Base-by-base conservation (phyloP, 2,329 filamentous ascomycete species). In the Colletotrichum simmondsii region DNA sequence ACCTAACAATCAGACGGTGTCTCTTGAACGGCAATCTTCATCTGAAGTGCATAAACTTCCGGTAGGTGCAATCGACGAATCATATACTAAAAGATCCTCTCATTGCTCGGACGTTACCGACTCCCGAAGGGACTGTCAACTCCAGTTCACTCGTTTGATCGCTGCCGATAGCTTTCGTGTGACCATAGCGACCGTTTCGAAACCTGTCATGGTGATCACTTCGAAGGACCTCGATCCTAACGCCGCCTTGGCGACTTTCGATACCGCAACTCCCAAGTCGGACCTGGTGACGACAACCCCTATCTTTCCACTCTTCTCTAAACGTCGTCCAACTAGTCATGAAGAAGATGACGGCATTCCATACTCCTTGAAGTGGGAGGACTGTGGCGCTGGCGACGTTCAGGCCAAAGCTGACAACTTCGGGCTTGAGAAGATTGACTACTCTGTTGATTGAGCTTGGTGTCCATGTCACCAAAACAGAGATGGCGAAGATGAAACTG, bases 311-410 rank as follows among this genome's bases (percentile, higher is more conserved):
- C 75, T 75, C 82, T 72, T 81, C 82, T 59, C 81, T 85, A 67
- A 86, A 82, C 54, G 82, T 75, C 0, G 26, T 61, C 83, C 85
- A 87, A 75, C 87, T 94, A 1, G 93, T 93, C 5, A 89, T 88
- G 72, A 93, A 89, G 82, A 95, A 96, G 68, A 97, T 94, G 65
- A 94, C 83, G 35, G 91, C 89, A 78, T 96, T 96, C 93, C 94
- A 95, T 37, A 95, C 89, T 0, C 94, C 94, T 80, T 96, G 94
- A 1, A 95, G 85, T 0, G 94, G 93, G 4, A 96, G 85, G 0
- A 95, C 93, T 2, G 94, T 86, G 2, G 92, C 91, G 7, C 92
- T 91, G 1, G 90, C 88, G 63, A 94, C 87, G 78, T 93, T 92
- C 63, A 95, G 89, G 12, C 87, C 88, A 79, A 91, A 95, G 71